These are phyloP conservation scores for Poa pratensis DNA, from an alignment of 176 grass and related monocot species.

Conservation along the genomic window DNA sequence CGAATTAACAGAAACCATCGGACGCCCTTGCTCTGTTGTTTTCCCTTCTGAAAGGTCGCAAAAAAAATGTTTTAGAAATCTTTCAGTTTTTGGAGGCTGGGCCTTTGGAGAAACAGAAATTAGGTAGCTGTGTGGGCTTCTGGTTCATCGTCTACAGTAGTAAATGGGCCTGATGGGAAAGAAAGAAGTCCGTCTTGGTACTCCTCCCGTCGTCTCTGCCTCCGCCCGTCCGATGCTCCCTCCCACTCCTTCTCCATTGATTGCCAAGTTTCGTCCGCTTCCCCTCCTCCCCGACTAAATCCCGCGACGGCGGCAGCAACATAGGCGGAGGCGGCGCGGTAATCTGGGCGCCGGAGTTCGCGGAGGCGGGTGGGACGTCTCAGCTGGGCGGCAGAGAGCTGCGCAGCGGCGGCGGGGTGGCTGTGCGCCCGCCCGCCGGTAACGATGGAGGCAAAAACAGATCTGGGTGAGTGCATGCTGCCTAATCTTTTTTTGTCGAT, in stretches of 20 bases:
- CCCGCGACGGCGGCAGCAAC: neutral
- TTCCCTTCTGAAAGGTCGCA: no score
- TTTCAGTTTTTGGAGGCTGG: no score
- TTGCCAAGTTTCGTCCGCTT: neutral
- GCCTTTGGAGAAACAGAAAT: no score
- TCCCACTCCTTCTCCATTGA: constrained; percentile 1
- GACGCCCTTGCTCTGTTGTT: no score
- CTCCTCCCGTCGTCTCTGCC: no score
- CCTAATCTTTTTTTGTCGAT: neutral
- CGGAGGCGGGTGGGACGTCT: neutral
- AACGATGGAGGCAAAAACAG: neutral
- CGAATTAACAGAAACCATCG: no score
- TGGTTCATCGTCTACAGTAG: no score
- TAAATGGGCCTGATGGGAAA: no score
- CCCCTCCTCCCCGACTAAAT: neutral
- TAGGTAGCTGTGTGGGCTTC: no score
- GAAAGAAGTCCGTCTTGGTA: no score
- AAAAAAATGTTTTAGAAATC: no score
- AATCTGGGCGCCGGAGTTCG: neutral
- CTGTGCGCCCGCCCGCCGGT: neutral
- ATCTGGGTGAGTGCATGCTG: constrained; percentile 22
- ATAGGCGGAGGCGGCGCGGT: neutral
- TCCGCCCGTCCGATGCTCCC: neutral
- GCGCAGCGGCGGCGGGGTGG: neutral
- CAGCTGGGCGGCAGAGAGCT: neutral